These are phyloP conservation scores for Sordariomycetes sp. DNA, from an alignment of 2,329 filamentous ascomycete species.

Conservation along the genomic window DNA sequence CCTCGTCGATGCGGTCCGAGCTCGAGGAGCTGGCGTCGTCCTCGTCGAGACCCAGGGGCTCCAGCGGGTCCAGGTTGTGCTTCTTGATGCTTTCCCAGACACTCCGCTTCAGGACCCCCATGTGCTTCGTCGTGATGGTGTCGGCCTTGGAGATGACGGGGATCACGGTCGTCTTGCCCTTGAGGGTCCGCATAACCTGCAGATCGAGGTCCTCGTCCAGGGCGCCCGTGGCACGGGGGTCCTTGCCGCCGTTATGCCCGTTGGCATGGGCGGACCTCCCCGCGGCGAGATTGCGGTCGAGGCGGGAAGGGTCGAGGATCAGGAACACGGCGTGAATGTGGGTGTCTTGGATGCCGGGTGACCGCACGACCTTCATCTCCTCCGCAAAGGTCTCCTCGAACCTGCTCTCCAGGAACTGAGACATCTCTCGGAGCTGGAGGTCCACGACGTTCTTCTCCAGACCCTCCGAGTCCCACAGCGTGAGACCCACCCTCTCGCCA, in stretches of 20 bases:
- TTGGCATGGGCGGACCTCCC: constrained; percentile 41
- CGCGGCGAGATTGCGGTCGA: constrained; percentile 69
- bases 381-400: constrained; percentile 96
- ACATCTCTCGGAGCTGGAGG: constrained; percentile 83
- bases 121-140: constrained; percentile 89
- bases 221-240: constrained; percentile 42
- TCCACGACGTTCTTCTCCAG: constrained; percentile 92
- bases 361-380: constrained; percentile 93
- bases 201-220: constrained; percentile 84
- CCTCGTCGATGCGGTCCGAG: constrained; percentile 39
- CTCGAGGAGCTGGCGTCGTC: constrained; percentile 46
- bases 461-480: constrained; percentile 92
- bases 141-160: constrained; percentile 95
- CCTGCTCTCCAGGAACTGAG: constrained; percentile 87
- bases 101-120: constrained; percentile 79
- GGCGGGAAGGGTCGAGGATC: constrained; percentile 72
- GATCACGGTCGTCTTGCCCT: constrained; percentile 90
- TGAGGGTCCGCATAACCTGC: constrained; percentile 74
- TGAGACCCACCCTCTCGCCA: constrained; percentile 79
- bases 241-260: constrained; percentile 26
- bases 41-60: constrained; percentile 72
- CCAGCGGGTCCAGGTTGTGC: constrained; percentile 76
- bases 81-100: constrained; percentile 83
- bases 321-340: constrained; percentile 96
- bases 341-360: constrained; percentile 85